Evolutionary conservation across 495 filamentous ascomycete genomes (phyloP).

Genomic region (Podospora bellae-mahoneyi): DNA sequence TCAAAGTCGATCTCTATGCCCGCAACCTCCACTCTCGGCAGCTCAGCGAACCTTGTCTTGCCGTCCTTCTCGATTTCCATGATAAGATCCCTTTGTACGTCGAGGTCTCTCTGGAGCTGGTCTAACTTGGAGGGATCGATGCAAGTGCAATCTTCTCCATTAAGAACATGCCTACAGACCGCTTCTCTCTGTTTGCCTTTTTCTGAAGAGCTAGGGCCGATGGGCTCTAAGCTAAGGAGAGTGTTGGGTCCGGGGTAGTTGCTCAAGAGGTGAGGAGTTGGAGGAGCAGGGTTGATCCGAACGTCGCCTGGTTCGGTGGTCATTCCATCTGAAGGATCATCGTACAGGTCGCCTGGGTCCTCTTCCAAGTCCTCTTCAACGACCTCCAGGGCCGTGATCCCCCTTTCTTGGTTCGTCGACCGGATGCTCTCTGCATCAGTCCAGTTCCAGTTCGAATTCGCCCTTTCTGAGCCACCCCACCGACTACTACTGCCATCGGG

Average conservation of each 20-base stretch:
- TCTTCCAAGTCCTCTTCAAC: background rate
- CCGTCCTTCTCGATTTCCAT: background rate
- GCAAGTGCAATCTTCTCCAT: background rate
- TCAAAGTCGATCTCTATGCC: background rate
- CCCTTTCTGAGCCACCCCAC: background rate
- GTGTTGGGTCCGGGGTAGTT: background rate
- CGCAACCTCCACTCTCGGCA: background rate
- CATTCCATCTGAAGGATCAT: background rate
- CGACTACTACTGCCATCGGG: background rate
- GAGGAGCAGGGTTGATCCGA: background rate
- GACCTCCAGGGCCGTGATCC: background rate
- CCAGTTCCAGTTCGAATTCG: background rate
- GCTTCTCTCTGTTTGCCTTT: background rate
- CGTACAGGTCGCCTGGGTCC: background rate
- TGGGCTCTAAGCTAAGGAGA: background rate
- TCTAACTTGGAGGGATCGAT: background rate
- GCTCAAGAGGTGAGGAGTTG: background rate
- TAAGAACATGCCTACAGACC: background rate
- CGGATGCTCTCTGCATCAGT: background rate
- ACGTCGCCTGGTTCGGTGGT: slow-evolving; percentile 1
- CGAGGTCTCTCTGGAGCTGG: background rate
- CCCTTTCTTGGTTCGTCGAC: background rate
- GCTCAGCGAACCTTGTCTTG: background rate
- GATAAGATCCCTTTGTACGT: background rate
- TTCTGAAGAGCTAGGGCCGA: background rate